Evolutionary conservation across 768 basidiomycete genomes (phyloP).

Genomic region (Russula griseocarnosa): DNA sequence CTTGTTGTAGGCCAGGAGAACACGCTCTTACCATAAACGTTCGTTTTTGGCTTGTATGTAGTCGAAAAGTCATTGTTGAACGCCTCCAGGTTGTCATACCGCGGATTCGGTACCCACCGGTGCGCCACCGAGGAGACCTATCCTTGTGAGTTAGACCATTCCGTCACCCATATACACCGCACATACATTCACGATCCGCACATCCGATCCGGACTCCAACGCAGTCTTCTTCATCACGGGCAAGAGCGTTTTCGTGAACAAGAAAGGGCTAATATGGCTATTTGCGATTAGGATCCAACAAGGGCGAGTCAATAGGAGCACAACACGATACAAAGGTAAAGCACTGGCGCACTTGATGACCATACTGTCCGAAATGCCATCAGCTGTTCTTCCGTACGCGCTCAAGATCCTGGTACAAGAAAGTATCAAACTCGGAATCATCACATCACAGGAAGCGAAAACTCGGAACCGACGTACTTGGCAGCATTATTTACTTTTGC

Average conservation of each 20-base stretch:
- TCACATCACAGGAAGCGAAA: too few relatives aligned
- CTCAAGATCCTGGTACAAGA: constrained; percentile 19
- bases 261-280: constrained; percentile 52
- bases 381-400: constrained; percentile 12
- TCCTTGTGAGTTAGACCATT: background rate
- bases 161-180: background rate
- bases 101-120: constrained; percentile 12
- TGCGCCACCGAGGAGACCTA: constrained; percentile 29
- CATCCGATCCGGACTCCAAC: constrained; percentile 46
- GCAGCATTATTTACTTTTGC: constrained; percentile 52
- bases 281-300: constrained; percentile 31
- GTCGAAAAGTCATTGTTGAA: constrained; percentile 31
- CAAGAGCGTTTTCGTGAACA: constrained; percentile 51
- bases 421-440: background rate
- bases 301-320: background rate
- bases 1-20: background rate
- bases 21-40: constrained; percentile 27
- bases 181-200: constrained; percentile 56
- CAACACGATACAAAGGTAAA: background rate
- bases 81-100: constrained; percentile 30
- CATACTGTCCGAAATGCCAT: constrained; percentile 32
- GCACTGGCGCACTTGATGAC: constrained; percentile 42
- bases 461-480: constrained; percentile 36
- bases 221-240: constrained; percentile 52
- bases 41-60: constrained; percentile 21